Base-by-base conservation (phyloP, 768 basidiomycete genomes). In the Boletus patriciae region DNA sequence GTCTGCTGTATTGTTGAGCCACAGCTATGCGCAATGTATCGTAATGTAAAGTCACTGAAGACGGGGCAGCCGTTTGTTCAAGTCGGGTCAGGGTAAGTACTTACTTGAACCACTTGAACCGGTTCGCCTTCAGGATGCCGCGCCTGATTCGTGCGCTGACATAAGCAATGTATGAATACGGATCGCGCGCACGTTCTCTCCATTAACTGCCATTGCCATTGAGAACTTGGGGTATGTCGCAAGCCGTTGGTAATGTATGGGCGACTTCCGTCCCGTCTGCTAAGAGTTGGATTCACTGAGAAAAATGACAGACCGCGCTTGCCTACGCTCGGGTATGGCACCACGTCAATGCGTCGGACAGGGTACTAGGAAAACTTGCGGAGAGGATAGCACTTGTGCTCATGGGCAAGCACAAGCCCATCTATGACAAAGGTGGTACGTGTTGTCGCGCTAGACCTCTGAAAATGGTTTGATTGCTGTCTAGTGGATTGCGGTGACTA, bases 391-490 rank as follows among this genome's bases (percentile, higher is more conserved):
- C 97, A 4, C 83, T 92, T 55, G 94, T 94, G 33, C 81, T 99
- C 45, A 98, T 98, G 96, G 97, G 96, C 68, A 99, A 98, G 76
- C 94, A 98, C 73, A 99, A 98, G 70, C 95, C 96, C 7, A 92
- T 95, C 40, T 98, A 92, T 66, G 94, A 98, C 74, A 93, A 92
- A 11, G 82, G 88, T 62, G 84, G 96, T 94, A 59, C 56, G 88
- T 76, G 16, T 1, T 33, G 27, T 38, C 13, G 18, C 27, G 13
- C 36, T 23, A 2, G 10, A 2, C 12, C 2, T 48, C 3, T n/a
- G 9, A 23, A 40, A 19, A 13, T 16, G n/a, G 19, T 19, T 44
- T 60, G 41, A 62, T 23, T 10, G 4, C 18, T 47, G n/a, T 51
- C 1, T 59, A 97, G 96, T 90, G 62, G 97, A 99, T 74, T 94